Conservation (phyloP, 345 rosid genomes). For the Eucalyptus decipiens region DNA sequence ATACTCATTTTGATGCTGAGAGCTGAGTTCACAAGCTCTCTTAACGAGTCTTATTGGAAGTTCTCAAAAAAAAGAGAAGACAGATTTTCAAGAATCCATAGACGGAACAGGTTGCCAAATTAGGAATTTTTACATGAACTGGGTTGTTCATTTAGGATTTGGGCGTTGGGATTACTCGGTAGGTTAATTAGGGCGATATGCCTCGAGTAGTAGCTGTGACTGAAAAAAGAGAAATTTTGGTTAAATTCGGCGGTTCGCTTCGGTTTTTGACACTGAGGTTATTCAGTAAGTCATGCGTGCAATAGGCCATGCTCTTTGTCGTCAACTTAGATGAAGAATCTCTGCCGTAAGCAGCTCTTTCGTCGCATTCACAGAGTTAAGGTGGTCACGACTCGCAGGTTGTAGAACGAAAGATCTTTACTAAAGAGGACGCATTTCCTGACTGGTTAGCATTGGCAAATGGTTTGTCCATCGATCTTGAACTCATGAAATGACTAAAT, state of each 20-base stretch:
- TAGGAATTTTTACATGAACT: background rate
- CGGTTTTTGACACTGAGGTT: background rate
- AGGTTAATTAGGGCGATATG: background rate
- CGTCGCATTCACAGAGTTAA: background rate
- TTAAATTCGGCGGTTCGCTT: background rate
- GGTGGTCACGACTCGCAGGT: background rate
- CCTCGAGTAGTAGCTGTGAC: background rate
- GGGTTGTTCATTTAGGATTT: background rate
- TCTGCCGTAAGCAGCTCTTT: background rate
- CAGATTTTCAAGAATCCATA: background rate
- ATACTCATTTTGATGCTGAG: background rate
- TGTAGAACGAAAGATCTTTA: background rate
- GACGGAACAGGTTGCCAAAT: background rate
- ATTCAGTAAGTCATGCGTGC: background rate
- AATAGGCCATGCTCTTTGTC: background rate
- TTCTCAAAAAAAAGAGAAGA: background rate
- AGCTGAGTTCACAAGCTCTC: background rate
- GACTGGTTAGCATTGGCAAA: background rate
- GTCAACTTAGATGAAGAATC: background rate
- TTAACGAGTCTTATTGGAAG: background rate
- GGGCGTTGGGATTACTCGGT: background rate
- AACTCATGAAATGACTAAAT: background rate
- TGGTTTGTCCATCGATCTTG: background rate
- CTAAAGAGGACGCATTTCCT: background rate
- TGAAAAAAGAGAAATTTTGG: background rate